Percentiles rank a stretch among this genome's conserved stretches.
Conservation (phyloP, 208 protist species). For the Trypanosoma caninum region DNA sequence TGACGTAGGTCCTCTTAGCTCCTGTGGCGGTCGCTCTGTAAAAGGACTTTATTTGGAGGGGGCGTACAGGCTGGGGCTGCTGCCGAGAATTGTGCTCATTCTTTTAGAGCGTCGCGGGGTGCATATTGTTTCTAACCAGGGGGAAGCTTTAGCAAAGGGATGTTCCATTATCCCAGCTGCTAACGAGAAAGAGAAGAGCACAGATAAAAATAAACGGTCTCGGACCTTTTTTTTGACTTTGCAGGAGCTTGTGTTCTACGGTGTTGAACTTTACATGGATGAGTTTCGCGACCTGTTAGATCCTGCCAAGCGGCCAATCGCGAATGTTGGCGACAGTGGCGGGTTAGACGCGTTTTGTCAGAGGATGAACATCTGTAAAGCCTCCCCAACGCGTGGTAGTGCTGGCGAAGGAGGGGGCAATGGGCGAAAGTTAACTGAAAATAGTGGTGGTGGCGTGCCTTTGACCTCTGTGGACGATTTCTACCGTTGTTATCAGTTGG, state of each 20-base stretch:
- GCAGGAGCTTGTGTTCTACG: constrained; percentile 73
- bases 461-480: constrained; percentile 67
- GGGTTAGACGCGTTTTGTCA: constrained; percentile 67
- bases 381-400: constrained; percentile 11
- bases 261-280: constrained; percentile 87
- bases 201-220: constrained; percentile 1
- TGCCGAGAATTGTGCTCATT: constrained; percentile 72
- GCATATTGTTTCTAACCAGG: constrained; percentile 33
- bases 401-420: neutral
- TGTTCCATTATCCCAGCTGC: neutral
- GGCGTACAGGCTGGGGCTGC: constrained; percentile 53
- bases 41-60: too few species aligned
- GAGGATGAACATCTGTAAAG: constrained; percentile 40
- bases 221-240: constrained; percentile 39
- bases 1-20: too few species aligned
- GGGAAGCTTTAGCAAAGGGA: neutral
- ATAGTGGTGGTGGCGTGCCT: constrained; percentile 46
- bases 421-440: neutral
- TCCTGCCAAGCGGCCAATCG: constrained; percentile 60
- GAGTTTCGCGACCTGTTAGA: constrained; percentile 77
- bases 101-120: constrained; percentile 72
- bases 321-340: constrained; percentile 61
- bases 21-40: too few species aligned
- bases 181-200: neutral
- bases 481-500: constrained; percentile 54